Evolutionary conservation across 2,329 filamentous ascomycete genomes (phyloP).

Genomic region (Calonectria pteridis): DNA sequence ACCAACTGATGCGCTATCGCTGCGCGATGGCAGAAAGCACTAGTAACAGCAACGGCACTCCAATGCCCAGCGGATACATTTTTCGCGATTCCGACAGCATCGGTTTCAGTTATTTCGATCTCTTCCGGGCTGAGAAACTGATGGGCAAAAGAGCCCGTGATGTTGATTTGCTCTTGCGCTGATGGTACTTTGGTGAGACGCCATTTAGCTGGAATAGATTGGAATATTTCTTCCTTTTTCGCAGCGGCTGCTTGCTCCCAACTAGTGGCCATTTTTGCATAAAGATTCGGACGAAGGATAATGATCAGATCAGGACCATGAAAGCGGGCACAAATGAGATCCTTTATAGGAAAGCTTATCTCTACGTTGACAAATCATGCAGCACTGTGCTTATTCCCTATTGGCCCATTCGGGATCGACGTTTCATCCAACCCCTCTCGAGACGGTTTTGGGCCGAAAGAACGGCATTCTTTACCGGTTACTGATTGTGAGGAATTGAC

Average conservation of each 20-base stretch:
- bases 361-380: background rate
- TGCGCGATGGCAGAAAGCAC: conserved; percentile 1
- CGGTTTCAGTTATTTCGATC: background rate
- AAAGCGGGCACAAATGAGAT: background rate
- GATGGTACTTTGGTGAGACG: background rate
- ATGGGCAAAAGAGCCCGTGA: background rate
- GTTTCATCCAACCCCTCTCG: background rate
- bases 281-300: background rate
- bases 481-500: background rate
- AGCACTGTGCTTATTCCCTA: background rate
- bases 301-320: background rate
- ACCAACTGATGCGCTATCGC: conserved; percentile 1
- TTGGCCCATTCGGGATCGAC: background rate
- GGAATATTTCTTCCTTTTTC: background rate
- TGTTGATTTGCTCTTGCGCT: background rate
- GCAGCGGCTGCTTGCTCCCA: background rate
- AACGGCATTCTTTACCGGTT: background rate
- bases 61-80: background rate
- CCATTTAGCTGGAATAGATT: background rate
- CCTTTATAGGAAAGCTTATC: background rate
- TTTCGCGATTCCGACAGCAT: background rate
- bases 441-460: background rate
- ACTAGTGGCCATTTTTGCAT: background rate
- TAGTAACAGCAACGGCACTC: background rate
- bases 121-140: background rate